phyloP scores from a whole-genome alignment of 768 basidiomycete species.

The Floccularia luteovirens region DNA sequence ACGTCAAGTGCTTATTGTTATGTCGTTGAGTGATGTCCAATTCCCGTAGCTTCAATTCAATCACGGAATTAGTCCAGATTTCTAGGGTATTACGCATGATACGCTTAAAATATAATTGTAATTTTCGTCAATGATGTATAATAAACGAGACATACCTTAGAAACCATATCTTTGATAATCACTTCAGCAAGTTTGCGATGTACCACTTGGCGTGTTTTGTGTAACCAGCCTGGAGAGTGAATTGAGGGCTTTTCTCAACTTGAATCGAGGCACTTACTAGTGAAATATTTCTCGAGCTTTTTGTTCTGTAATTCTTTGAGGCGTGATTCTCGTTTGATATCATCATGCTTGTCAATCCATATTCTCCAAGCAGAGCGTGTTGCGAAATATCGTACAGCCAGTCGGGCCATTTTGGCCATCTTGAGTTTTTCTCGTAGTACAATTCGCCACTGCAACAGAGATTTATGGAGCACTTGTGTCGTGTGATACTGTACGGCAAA shows the following conservation, averaged over 20 bases:
- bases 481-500: slow-evolving; percentile 46
- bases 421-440: slow-evolving; percentile 41
- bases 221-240: slow-evolving; percentile 6
- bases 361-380: slow-evolving; percentile 36
- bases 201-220: slow-evolving; percentile 1
- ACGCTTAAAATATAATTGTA: slow-evolving; percentile 30
- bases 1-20: slow-evolving; percentile 23
- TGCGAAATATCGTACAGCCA: slow-evolving; percentile 43
- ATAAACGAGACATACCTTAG: slow-evolving; percentile 10
- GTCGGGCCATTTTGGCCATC: slow-evolving; percentile 44
- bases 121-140: neutral
- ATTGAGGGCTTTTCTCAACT: neutral
- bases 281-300: slow-evolving; percentile 14
- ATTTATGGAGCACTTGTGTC: slow-evolving; percentile 26
- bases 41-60: slow-evolving; percentile 67
- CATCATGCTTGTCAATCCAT: slow-evolving; percentile 40
- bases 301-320: slow-evolving; percentile 33
- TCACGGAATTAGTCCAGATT: slow-evolving; percentile 67
- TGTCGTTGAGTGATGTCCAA: slow-evolving; percentile 49
- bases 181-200: slow-evolving; percentile 3
- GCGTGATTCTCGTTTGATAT: slow-evolving; percentile 34
- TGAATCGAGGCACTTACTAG: neutral
- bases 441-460: slow-evolving; percentile 49
- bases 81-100: slow-evolving; percentile 37
- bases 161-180: slow-evolving; percentile 7